Percentiles rank a stretch among this genome's conserved stretches.
Evolutionary conservation across 176 grass and related monocot genomes (phyloP).

Genomic region (Saccharum spontaneum): DNA sequence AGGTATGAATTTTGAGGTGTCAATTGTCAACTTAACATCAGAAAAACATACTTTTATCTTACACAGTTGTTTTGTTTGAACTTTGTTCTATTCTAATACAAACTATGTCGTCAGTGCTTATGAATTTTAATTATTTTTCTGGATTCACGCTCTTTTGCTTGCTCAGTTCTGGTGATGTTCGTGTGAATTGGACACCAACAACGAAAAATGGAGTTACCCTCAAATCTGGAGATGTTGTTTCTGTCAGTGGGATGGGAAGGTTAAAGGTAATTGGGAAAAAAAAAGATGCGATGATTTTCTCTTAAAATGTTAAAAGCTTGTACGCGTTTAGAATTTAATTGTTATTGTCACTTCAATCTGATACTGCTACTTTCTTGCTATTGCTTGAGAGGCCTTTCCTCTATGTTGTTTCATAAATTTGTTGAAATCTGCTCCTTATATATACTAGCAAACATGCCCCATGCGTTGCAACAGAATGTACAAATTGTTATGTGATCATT

Average conservation of each 20-base stretch:
- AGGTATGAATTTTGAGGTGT: constrained; percentile 46
- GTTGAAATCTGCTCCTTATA: neutral
- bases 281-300: neutral
- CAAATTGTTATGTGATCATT: no score
- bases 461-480: no score
- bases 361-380: constrained; percentile 9
- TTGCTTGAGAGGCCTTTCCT: constrained; percentile 15
- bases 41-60: constrained; percentile 7
- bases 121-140: constrained; percentile 17
- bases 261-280: constrained; percentile 63
- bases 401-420: neutral
- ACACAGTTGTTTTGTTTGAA: constrained; percentile 6
- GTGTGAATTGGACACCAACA: constrained; percentile 77
- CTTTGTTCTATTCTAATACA: constrained; percentile 4
- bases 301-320: neutral
- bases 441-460: neutral
- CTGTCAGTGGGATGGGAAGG: constrained; percentile 83
- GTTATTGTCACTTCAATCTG: neutral
- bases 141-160: constrained; percentile 26
- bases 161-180: constrained; percentile 81
- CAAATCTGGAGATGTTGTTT: constrained; percentile 88
- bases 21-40: neutral
- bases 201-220: constrained; percentile 79
- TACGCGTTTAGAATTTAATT: constrained; percentile 1
- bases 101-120: neutral